phyloP scores from a whole-genome alignment of 371 early-diverging fungal species.

The Blakeslea trispora region DNA sequence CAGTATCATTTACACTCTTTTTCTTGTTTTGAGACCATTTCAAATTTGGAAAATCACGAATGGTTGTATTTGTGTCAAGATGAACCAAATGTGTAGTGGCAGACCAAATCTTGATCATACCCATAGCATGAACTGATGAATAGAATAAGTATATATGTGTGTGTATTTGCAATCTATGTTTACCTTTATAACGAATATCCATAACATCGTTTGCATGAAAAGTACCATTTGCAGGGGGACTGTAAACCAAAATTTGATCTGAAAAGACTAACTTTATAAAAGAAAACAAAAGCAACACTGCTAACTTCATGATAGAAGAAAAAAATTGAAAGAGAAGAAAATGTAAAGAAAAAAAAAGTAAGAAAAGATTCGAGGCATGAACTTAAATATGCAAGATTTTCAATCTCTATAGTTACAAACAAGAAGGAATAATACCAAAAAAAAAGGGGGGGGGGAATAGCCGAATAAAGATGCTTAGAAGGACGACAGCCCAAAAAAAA shows the following conservation, averaged over 20 bases:
- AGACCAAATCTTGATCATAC: conserved; percentile 40
- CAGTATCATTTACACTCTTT: conserved; percentile 4
- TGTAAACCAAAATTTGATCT: conserved; percentile 35
- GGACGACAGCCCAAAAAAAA: no score
- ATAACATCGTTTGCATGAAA: conserved; percentile 24
- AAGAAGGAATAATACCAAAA: no score
- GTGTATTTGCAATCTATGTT: no score
- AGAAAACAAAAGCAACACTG: background rate
- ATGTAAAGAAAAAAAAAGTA: no score
- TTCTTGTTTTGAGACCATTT: conserved; percentile 11
- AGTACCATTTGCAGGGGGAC: conserved; percentile 21
- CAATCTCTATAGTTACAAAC: no score
- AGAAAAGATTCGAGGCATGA: background rate
- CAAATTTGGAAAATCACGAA: conserved; percentile 20
- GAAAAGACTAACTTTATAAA: conserved; percentile 3
- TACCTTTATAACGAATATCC: conserved; percentile 39
- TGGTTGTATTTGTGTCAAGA: conserved; percentile 13
- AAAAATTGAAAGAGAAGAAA: no score
- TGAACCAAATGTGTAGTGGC: conserved; percentile 23
- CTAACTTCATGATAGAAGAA: conserved; percentile 7
- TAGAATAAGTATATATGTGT: background rate
- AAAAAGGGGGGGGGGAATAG: no score
- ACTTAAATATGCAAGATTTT: no score
- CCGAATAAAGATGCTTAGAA: no score
- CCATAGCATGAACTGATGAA: conserved; percentile 32